Base-by-base conservation (phyloP, 2,329 filamentous ascomycete species). In the Magnaporthiopsis rhizophila region DNA sequence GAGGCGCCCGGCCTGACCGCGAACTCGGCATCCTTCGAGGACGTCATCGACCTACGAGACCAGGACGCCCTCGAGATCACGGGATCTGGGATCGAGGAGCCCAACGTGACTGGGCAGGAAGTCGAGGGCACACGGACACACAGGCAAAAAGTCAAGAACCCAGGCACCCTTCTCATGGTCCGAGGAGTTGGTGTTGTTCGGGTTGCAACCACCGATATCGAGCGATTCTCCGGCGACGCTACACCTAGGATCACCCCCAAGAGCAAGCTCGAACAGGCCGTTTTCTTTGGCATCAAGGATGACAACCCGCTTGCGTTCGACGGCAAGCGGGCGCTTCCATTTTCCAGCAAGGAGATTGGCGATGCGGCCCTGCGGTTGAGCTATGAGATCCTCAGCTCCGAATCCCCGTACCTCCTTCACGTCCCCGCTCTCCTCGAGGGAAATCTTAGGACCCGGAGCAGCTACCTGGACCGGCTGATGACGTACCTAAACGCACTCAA, bases 281-380 rank as follows among this genome's bases (percentile, higher is more conserved):
- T 98, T 1, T 98, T 97, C 76, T 98, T 92, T 73, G 93, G 93
- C 2, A 86, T 86, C 61, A 87, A 90, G 72, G 83, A 88, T 67
- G 87, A 91, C 71, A 98, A 92, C 70, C 90, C 94, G n/a, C 78
- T 99, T n/a, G 87, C 92, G 67, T 92, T 99, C 70, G 85, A 89
- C 58, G 84, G 87, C 58, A 85, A 86, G 67, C 81, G 85, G 56
- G 86, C 87, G 64, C 79, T 88, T 60, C 81, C 83, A 4, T 96
- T 95, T 68, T 80, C 86, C 0, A 76, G 83, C 24, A 79, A 85
- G 30, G 91, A 97, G 70, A 83, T 96, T 32, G 88, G 90, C 66
- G 78, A 83, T 65, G 95, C 95, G 11, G 92, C 92, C 2, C 74
- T 95, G 32, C 81, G 86, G 65, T 83, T 98, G 67, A 97, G 93